Conservation (phyloP, 805 yeast species). For the Hanseniaspora lachancei region DNA sequence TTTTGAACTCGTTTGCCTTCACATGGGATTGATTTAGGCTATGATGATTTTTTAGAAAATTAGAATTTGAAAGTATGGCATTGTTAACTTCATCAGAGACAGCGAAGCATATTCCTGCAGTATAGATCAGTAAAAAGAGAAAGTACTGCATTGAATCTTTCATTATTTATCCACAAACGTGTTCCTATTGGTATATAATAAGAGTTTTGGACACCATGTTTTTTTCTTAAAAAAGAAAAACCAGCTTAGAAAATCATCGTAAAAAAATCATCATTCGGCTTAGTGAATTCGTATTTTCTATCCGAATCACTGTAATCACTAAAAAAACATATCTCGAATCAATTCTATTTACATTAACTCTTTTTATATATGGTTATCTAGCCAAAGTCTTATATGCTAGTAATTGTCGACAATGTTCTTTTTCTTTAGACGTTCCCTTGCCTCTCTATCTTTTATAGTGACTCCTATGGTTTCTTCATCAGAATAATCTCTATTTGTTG, state of each 20-base stretch:
- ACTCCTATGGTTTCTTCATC: neutral
- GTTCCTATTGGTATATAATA: too few species aligned
- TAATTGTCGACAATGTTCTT: neutral
- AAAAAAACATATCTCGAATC: neutral
- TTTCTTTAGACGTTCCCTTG: neutral
- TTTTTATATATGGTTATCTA: too few species aligned
- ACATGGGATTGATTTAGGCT: neutral
- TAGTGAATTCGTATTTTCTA: too few species aligned
- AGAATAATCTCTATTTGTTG: neutral
- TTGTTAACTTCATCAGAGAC: neutral
- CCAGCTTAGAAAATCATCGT: too few species aligned
- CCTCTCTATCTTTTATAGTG: neutral
- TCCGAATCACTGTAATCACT: too few species aligned
- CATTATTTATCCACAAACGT: too few species aligned
- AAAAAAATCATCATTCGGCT: too few species aligned
- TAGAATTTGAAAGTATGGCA: neutral
- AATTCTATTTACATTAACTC: neutral
- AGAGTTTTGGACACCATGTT: too few species aligned
- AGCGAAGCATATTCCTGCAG: neutral
- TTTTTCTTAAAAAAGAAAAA: too few species aligned
- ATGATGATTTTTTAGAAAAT: neutral
- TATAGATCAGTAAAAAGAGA: neutral
- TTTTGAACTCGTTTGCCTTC: slow-evolving; percentile 1
- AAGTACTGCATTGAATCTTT: neutral
- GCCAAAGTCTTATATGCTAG: neutral